Evolutionary conservation across 208 protist species (phyloP).

Genomic region (Strigomonas culicis): DNA sequence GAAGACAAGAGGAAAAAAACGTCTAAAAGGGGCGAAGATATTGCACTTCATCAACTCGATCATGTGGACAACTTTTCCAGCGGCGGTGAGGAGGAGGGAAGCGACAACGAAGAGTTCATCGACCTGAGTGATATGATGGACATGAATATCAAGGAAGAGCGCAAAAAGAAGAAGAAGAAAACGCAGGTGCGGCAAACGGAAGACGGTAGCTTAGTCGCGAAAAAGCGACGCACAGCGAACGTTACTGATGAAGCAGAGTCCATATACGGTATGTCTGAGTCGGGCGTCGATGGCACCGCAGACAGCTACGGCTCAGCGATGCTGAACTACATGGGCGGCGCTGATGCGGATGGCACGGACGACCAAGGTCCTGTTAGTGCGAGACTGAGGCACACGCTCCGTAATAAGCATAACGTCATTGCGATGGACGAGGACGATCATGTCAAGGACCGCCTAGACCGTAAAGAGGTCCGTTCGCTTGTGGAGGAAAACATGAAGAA

Average conservation of each 20-base stretch:
- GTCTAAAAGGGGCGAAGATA: slow-evolving; percentile 8
- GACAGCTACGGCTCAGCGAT: slow-evolving; percentile 42
- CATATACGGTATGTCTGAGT: background rate
- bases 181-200: slow-evolving; percentile 39
- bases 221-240: background rate
- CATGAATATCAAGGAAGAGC: slow-evolving; percentile 25
- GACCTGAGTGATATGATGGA: slow-evolving; percentile 88
- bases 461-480: slow-evolving; percentile 60
- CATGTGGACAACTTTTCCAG: background rate
- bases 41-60: background rate
- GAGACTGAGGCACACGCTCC: slow-evolving; percentile 50
- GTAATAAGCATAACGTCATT: slow-evolving; percentile 68
- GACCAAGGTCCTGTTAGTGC: slow-evolving; percentile 21
- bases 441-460: slow-evolving; percentile 49
- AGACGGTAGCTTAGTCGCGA: slow-evolving; percentile 11
- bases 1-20: slow-evolving; percentile 26
- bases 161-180: slow-evolving; percentile 32
- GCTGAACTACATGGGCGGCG: slow-evolving; percentile 36
- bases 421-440: slow-evolving; percentile 71
- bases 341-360: slow-evolving; percentile 17
- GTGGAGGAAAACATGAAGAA: slow-evolving; percentile 67
- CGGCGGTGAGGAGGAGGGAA: slow-evolving; percentile 46
- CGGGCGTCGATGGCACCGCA: slow-evolving; percentile 22
- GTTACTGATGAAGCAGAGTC: slow-evolving; percentile 8
- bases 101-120: slow-evolving; percentile 69